Conservation (phyloP, 2,329 filamentous ascomycete species). For the Septoria petroselini region DNA sequence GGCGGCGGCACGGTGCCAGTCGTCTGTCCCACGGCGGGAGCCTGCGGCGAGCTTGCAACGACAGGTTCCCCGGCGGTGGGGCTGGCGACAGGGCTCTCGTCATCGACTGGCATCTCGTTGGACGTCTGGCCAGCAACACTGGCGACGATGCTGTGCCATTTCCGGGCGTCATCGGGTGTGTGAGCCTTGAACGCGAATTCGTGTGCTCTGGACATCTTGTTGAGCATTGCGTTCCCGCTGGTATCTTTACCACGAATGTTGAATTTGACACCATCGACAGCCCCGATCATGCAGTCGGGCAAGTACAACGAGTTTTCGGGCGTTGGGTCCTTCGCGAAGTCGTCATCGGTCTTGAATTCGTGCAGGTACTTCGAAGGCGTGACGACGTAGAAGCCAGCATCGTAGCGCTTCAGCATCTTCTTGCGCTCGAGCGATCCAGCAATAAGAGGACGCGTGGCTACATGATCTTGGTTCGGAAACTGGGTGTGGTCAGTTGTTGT, state of each 20-base stretch:
- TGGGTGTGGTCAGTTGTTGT: neutral
- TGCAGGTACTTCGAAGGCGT: constrained; percentile 86
- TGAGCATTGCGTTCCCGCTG: constrained; percentile 70
- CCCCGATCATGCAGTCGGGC: constrained; percentile 79
- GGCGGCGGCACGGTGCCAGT: neutral
- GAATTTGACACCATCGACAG: constrained; percentile 75
- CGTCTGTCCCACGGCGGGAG: neutral
- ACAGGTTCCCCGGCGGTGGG: constrained; percentile 16
- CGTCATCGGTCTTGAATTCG: constrained; percentile 92
- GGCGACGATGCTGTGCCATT: constrained; percentile 77
- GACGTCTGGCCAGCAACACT: constrained; percentile 54
- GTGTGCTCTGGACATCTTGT: constrained; percentile 73
- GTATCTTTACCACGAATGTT: constrained; percentile 93
- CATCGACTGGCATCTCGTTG: constrained; percentile 40
- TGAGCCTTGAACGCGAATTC: constrained; percentile 88
- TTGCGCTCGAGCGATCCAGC: constrained; percentile 89
- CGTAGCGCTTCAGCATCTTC: constrained; percentile 78
- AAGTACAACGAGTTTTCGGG: constrained; percentile 90
- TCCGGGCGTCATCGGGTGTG: constrained; percentile 72
- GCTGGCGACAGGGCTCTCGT: constrained; percentile 40
- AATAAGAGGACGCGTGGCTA: constrained; percentile 74
- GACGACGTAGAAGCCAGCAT: constrained; percentile 82
- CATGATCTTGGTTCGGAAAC: constrained; percentile 88
- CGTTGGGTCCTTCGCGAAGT: constrained; percentile 66
- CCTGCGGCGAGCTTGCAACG: neutral